Percentiles rank a stretch among this genome's conserved stretches.
These are phyloP conservation scores for Lavandula angustifolia DNA, from an alignment of 257 asterid genomes.

Conservation along the genomic window DNA sequence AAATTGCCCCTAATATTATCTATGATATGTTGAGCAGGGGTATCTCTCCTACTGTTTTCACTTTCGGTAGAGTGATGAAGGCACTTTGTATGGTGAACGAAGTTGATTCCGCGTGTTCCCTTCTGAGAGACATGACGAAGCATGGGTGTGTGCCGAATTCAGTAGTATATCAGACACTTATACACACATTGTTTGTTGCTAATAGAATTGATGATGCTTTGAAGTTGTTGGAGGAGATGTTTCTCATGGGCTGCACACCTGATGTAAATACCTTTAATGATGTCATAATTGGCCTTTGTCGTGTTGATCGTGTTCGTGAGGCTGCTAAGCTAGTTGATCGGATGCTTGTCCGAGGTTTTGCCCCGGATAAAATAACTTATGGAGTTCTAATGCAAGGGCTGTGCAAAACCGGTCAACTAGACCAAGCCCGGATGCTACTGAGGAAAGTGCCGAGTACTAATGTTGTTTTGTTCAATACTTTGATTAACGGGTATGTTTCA, in stretches of 20 bases:
- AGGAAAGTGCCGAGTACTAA: constrained; percentile 66
- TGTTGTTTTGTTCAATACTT: constrained; percentile 55
- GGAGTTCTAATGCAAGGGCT: constrained; percentile 81
- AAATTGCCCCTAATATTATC: constrained; percentile 83
- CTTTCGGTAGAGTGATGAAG: constrained; percentile 73
- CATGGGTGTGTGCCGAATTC: constrained; percentile 93
- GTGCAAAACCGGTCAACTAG: constrained; percentile 67
- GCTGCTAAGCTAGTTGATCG: constrained; percentile 91
- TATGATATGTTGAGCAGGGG: constrained; percentile 87
- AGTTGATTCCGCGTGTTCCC: constrained; percentile 77
- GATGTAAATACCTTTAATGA: constrained; percentile 87
- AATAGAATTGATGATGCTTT: constrained; percentile 75
- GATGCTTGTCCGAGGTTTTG: constrained; percentile 72
- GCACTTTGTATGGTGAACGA: constrained; percentile 76
- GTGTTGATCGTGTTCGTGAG: constrained; percentile 68
- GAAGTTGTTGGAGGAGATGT: constrained; percentile 89
- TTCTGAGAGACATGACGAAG: constrained; percentile 93
- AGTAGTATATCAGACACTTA: constrained; percentile 77
- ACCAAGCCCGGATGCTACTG: constrained; percentile 62
- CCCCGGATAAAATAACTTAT: constrained; percentile 75
- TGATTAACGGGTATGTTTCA: constrained; percentile 66
- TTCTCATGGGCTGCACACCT: constrained; percentile 87
- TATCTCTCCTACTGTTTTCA: constrained; percentile 70
- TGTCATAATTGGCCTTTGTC: constrained; percentile 74
- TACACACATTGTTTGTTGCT: constrained; percentile 61